Conservation (phyloP, 306 rosid species). For the Trifolium repens region DNA sequence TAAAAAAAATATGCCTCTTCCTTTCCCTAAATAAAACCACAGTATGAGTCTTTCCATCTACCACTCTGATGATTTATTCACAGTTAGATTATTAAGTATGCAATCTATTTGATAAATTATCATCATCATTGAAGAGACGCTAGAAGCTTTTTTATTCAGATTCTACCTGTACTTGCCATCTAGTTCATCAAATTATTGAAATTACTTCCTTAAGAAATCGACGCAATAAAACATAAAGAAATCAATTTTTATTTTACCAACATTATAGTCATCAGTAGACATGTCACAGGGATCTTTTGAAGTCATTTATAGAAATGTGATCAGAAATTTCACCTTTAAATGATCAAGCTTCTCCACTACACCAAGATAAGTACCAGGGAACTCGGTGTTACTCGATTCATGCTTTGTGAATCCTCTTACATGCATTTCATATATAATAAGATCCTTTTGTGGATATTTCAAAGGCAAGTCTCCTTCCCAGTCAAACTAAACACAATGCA, state of each 20-base stretch:
- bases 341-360: slow-evolving; percentile 93
- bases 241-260: not conserved
- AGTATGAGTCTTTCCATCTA: slow-evolving; percentile 3
- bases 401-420: slow-evolving; percentile 93
- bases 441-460: slow-evolving; percentile 79
- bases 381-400: slow-evolving; percentile 70
- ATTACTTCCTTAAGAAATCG: not conserved
- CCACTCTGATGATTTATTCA: slow-evolving; percentile 10
- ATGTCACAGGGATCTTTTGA: slow-evolving; percentile 21
- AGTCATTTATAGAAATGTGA: slow-evolving; percentile 13
- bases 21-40: not conserved
- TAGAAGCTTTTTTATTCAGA: not conserved
- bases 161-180: not conserved
- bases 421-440: slow-evolving; percentile 91
- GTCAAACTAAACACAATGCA: slow-evolving; percentile 71
- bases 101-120: slow-evolving; percentile 24
- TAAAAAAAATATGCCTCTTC: slow-evolving; percentile 8
- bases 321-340: slow-evolving; percentile 68
- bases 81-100: slow-evolving; percentile 27
- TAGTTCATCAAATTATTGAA: slow-evolving; percentile 13
- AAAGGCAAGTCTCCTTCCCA: slow-evolving; percentile 99
- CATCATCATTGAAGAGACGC: not conserved
- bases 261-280: slow-evolving; percentile 20
- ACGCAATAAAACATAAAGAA: not conserved
- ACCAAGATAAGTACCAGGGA: slow-evolving; percentile 94